These are phyloP conservation scores for Cladosporium sp. DNA, from an alignment of 2,329 filamentous ascomycete genomes.

Conservation along the genomic window DNA sequence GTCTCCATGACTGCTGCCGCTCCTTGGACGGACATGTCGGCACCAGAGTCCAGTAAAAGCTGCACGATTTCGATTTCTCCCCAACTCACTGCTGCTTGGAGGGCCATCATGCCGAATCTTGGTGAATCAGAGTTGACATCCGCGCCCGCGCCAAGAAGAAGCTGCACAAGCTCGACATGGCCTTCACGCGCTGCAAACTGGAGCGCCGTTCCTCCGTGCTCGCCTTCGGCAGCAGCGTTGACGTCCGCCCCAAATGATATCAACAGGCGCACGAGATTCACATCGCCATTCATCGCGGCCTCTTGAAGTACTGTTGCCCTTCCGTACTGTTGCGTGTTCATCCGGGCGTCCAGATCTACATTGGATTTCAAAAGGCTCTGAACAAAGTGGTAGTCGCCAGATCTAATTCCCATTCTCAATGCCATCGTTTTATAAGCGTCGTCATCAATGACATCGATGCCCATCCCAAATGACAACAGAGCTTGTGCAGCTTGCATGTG, in stretches of 20 bases:
- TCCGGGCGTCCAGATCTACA: background rate
- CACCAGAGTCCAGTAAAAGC: background rate
- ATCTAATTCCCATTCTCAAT: background rate
- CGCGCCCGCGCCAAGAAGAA: background rate
- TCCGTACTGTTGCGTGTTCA: no score
- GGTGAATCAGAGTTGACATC: background rate
- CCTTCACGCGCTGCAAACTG: background rate
- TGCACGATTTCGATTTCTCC: background rate
- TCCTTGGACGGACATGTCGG: background rate
- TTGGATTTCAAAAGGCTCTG: background rate
- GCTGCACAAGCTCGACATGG: background rate
- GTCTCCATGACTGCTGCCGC: background rate
- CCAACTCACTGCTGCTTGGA: background rate
- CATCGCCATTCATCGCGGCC: background rate
- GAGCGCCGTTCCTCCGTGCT: background rate
- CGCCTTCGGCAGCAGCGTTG: background rate
- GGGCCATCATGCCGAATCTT: background rate
- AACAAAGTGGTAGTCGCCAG: background rate
- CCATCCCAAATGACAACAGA: background rate
- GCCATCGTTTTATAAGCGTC: background rate
- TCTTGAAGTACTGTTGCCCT: background rate
- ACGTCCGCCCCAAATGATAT: background rate
- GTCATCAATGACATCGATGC: background rate
- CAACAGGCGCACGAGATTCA: background rate
- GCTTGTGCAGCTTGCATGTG: background rate